Evolutionary conservation across 2,329 filamentous ascomycete species (phyloP).

Genomic region (Coniochaeta ligniaria): DNA sequence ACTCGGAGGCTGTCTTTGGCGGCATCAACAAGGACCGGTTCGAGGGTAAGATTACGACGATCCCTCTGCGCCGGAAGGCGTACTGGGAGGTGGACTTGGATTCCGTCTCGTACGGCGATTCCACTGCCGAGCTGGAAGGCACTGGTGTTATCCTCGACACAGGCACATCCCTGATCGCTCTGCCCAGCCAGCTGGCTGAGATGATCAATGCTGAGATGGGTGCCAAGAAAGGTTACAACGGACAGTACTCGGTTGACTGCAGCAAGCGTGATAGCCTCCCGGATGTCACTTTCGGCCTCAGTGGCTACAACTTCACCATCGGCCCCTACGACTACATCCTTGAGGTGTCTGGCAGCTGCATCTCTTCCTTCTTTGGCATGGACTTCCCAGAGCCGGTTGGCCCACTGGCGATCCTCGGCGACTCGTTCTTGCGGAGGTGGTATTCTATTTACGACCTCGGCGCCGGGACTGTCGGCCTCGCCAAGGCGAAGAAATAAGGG

Average conservation of each 20-base stretch:
- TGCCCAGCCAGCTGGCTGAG: conserved; percentile 18
- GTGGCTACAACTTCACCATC: conserved; percentile 90
- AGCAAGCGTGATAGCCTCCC: conserved; percentile 74
- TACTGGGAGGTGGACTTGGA: conserved; percentile 99
- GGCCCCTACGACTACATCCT: conserved; percentile 88
- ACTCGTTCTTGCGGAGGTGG: conserved; percentile 76
- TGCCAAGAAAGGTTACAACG: conserved; percentile 95
- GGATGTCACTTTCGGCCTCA: conserved; percentile 85
- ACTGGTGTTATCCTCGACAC: conserved; percentile 98
- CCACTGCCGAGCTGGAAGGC: conserved; percentile 82
- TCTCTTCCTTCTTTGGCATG: conserved; percentile 97
- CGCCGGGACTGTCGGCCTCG: conserved; percentile 81
- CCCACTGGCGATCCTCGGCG: conserved; percentile 89
- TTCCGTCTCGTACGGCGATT: conserved; percentile 79
- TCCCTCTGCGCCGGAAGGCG: conserved; percentile 94
- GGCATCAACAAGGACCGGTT: conserved; percentile 35
- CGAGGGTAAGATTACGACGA: conserved; percentile 79
- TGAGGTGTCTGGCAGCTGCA: conserved; percentile 90
- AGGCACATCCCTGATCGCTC: conserved; percentile 69
- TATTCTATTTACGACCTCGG: conserved; percentile 97
- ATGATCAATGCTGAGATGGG: conserved; percentile 97
- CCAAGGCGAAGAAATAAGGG: conserved; percentile 61
- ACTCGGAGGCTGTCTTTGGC: conserved; percentile 77
- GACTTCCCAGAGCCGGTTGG: conserved; percentile 82
- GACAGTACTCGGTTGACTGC: conserved; percentile 94